Evolutionary conservation across 1,284 basidiomycete species (phyloP).

Genomic region (Filobasidium uniguttulatum): DNA sequence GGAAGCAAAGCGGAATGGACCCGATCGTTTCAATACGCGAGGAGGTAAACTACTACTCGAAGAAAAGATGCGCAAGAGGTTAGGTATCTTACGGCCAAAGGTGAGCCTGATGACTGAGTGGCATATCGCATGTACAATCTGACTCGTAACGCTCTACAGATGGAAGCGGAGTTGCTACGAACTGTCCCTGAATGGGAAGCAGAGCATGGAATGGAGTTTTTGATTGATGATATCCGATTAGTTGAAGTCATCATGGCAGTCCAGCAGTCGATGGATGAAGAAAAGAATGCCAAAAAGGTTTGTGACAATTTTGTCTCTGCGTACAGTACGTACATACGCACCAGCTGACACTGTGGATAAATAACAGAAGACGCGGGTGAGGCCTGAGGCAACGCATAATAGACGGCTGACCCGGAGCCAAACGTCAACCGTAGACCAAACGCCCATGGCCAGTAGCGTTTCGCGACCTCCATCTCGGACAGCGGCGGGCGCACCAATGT

Average conservation of each 20-base stretch:
- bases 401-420: too few species aligned
- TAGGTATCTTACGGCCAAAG: constrained; percentile 85
- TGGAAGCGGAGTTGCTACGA: constrained; percentile 71
- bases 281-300: constrained; percentile 60
- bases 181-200: constrained; percentile 81
- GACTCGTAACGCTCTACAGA: constrained; percentile 42
- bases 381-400: too few species aligned
- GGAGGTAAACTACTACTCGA: constrained; percentile 70
- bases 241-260: constrained; percentile 62
- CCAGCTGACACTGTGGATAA: too few species aligned
- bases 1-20: constrained; percentile 39
- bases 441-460: too few species aligned
- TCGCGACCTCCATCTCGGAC: too few species aligned
- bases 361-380: too few species aligned
- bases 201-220: constrained; percentile 58
- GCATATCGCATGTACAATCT: not conserved
- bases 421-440: too few species aligned
- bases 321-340: too few species aligned
- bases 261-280: constrained; percentile 45
- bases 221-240: constrained; percentile 73
- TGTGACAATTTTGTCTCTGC: too few species aligned
- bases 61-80: constrained; percentile 94
- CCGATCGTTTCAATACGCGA: constrained; percentile 37
- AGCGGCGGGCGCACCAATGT: too few species aligned
- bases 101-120: constrained; percentile 41